Conservation (phyloP, 768 basidiomycete species). For the Lactarius sp. region DNA sequence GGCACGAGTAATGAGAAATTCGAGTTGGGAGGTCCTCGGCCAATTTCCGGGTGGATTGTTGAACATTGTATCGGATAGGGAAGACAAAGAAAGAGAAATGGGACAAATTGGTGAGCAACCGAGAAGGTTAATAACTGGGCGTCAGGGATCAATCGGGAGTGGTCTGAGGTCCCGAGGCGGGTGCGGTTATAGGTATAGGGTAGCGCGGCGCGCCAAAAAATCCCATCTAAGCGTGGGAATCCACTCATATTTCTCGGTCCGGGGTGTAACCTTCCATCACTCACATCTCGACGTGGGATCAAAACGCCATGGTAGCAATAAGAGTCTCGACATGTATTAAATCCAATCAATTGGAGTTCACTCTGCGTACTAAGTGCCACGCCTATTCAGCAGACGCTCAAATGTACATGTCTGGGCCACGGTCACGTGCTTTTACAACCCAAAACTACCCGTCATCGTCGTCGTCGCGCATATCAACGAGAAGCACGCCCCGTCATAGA, state of each 20-base stretch:
- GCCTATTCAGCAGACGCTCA: no score
- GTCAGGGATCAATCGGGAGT: neutral
- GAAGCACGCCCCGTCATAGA: neutral
- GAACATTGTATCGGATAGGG: constrained; percentile 18
- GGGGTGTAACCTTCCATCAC: no score
- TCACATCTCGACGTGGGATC: no score
- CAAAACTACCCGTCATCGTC: no score
- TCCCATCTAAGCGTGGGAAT: neutral
- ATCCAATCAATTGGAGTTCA: no score
- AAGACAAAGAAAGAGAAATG: neutral
- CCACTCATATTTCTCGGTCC: neutral
- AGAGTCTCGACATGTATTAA: no score
- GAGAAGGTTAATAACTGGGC: neutral
- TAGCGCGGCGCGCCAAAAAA: neutral
- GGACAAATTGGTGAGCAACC: neutral
- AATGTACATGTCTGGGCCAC: no score
- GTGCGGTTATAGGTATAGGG: no score
- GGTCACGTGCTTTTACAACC: neutral
- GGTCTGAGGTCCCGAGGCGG: neutral
- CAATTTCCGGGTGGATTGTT: constrained; percentile 32
- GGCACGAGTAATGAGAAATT: constrained; percentile 71
- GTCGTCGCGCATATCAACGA: no score
- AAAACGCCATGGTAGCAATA: no score
- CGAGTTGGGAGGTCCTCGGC: constrained; percentile 56
- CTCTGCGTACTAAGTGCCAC: no score